phyloP scores from a whole-genome alignment of 2,329 filamentous ascomycete species.

The Hypoxylon sp. region DNA sequence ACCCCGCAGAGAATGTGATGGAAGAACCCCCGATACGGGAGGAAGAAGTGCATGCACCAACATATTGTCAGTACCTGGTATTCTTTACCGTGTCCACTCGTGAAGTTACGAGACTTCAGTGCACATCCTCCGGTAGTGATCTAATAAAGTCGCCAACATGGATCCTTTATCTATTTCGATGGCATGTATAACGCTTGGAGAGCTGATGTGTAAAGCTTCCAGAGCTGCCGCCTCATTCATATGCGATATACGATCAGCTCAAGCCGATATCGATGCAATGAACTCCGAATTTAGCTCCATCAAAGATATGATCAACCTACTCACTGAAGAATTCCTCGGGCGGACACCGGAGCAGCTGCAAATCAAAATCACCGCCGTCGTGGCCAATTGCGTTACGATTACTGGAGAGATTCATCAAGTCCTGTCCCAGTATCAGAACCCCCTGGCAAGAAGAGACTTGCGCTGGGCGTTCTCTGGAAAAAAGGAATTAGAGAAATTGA shows the following conservation, averaged over 20 bases:
- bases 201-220: slow-evolving; percentile 1
- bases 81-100: too few relatives aligned
- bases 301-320: neutral
- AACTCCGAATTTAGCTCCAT: slow-evolving; percentile 6
- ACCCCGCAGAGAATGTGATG: slow-evolving; percentile 10
- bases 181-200: slow-evolving; percentile 10
- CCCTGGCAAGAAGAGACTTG: neutral
- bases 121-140: too few relatives aligned
- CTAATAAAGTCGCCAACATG: neutral
- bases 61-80: too few relatives aligned
- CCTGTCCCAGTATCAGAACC: neutral
- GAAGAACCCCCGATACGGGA: neutral
- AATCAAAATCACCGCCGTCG: neutral
- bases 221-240: neutral
- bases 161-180: slow-evolving; percentile 22
- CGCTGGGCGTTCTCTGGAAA: slow-evolving; percentile 1
- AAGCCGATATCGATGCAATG: slow-evolving; percentile 6
- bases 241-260: slow-evolving; percentile 7
- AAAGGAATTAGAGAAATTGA: slow-evolving; percentile 7
- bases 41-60: neutral
- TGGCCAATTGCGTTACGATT: too few relatives aligned
- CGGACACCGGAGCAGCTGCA: neutral
- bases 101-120: too few relatives aligned
- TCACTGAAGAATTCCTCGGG: slow-evolving; percentile 7
- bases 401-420: slow-evolving; percentile 1